phyloP scores from a whole-genome alignment of 129 eudicot genomes.

The Oenanthe sinensis region DNA sequence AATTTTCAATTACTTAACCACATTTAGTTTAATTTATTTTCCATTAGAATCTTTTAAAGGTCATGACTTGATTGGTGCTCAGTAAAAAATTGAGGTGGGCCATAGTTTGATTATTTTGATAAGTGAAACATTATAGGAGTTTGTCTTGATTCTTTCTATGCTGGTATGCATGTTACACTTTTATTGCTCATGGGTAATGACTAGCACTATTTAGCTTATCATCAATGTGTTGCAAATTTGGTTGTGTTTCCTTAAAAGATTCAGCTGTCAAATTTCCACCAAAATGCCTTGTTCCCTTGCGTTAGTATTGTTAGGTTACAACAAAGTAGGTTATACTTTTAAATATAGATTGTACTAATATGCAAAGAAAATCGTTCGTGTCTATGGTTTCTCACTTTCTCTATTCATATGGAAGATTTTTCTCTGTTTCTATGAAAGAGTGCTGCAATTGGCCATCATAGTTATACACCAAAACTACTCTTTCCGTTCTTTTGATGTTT shows the following conservation, averaged over 20 bases:
- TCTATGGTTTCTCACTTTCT: too few relatives aligned
- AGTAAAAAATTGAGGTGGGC: background rate
- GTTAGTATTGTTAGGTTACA: too few relatives aligned
- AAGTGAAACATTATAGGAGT: background rate
- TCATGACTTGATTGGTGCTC: background rate
- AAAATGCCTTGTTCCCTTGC: background rate
- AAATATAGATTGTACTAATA: too few relatives aligned
- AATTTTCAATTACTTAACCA: background rate
- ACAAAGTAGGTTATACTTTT: too few relatives aligned
- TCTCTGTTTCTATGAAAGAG: background rate
- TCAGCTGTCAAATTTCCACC: background rate
- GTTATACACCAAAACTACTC: background rate
- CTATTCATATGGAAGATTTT: too few relatives aligned
- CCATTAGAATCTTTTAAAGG: background rate
- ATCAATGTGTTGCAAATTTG: background rate
- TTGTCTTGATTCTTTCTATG: background rate
- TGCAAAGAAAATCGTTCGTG: too few relatives aligned
- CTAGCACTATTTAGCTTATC: background rate
- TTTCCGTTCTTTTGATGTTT: background rate
- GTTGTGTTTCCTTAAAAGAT: background rate
- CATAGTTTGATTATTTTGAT: background rate
- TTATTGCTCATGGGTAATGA: background rate
- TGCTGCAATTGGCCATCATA: background rate
- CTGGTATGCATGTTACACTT: background rate
- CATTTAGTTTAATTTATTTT: background rate